A percentile compares a stretch with the other conserved stretches of the same genome.
These are phyloP conservation scores for Starmerella roubikii DNA, from an alignment of 805 yeast species.

Conservation along the genomic window DNA sequence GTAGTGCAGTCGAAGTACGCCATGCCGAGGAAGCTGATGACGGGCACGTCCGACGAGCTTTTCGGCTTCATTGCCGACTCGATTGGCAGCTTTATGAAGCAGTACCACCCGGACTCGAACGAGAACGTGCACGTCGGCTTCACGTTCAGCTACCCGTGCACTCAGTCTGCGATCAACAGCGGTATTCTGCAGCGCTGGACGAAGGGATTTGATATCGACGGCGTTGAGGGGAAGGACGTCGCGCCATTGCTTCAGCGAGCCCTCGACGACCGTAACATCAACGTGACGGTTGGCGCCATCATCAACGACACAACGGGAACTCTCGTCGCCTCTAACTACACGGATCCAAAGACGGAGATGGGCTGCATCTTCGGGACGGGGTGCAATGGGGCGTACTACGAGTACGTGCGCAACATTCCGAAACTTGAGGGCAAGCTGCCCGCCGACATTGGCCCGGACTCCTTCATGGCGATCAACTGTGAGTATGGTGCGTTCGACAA, in stretches of 20 bases:
- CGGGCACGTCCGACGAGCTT: constrained; percentile 58
- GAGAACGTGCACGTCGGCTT: constrained; percentile 69
- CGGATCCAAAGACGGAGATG: constrained; percentile 79
- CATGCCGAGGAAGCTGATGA: constrained; percentile 64
- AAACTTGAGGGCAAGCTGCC: constrained; percentile 63
- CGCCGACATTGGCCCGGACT: constrained; percentile 45
- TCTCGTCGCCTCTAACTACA: constrained; percentile 83
- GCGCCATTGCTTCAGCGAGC: constrained; percentile 81
- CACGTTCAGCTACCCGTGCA: constrained; percentile 78
- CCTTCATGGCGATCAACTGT: constrained; percentile 92
- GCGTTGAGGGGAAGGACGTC: constrained; percentile 89
- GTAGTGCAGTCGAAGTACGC: constrained; percentile 76
- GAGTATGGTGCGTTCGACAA: constrained; percentile 97
- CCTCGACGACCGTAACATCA: constrained; percentile 47
- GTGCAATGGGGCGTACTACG: constrained; percentile 93
- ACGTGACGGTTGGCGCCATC: constrained; percentile 78
- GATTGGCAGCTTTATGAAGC: constrained; percentile 54
- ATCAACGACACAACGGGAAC: constrained; percentile 98
- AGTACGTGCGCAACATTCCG: constrained; percentile 54
- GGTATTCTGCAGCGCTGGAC: constrained; percentile 95
- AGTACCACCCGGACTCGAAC: constrained; percentile 49
- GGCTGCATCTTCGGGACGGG: constrained; percentile 97
- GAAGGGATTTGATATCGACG: constrained; percentile 87
- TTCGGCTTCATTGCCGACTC: constrained; percentile 80
- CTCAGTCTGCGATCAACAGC: constrained; percentile 64